A percentile compares a stretch with the other conserved stretches of the same genome.
These are phyloP conservation scores for Triticum monococcum DNA, from an alignment of 176 grass and related monocot genomes.

Conservation along the genomic window DNA sequence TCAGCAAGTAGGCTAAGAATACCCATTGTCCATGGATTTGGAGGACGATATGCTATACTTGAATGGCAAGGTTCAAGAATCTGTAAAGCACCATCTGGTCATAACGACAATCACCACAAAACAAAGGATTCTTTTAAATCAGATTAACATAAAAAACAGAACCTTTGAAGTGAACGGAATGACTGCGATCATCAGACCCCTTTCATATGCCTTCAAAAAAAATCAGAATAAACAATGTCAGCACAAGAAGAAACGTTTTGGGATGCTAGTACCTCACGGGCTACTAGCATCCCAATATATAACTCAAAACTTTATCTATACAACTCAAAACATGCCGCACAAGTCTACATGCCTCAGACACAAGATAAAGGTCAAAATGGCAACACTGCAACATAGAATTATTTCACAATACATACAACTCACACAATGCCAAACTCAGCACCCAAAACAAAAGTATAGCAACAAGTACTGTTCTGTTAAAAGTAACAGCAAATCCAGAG, in stretches of 20 bases:
- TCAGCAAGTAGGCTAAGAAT: conserved; percentile 94
- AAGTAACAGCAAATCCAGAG: neutral
- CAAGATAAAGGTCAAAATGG: neutral
- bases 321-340: neutral
- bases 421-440: neutral
- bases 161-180: conserved; percentile 99
- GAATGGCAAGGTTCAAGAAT: conserved; percentile 94
- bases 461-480: neutral
- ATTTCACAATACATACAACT: neutral
- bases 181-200: conserved; percentile 94
- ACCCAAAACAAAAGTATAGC: conserved; percentile 1
- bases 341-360: neutral
- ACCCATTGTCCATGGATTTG: conserved; percentile 99
- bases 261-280: too few species aligned
- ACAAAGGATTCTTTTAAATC: neutral
- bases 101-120: conserved; percentile 25
- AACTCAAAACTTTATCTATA: conserved; percentile 5
- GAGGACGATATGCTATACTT: conserved; percentile 93
- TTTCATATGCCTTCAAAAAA: conserved; percentile 84
- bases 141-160: conserved; percentile 20
- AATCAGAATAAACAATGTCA: conserved; percentile 17
- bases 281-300: neutral
- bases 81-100: conserved; percentile 48
- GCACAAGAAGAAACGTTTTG: neutral
- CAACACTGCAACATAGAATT: conserved; percentile 3